phyloP scores from a whole-genome alignment of 805 yeast genomes.

The Saturnispora kantuleensis region DNA sequence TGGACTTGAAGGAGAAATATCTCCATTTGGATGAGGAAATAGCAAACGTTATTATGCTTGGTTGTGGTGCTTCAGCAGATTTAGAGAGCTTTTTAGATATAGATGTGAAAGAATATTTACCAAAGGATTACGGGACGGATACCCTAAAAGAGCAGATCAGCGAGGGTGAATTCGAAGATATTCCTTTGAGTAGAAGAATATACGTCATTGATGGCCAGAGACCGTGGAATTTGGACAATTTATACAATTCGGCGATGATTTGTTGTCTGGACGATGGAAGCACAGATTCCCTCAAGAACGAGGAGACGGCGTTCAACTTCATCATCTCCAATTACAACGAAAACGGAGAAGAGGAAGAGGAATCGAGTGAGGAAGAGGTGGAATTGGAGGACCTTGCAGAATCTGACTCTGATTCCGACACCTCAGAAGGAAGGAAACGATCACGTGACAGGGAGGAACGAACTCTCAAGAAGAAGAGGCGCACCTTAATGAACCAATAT shows the following conservation, averaged over 20 bases:
- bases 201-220: conserved; percentile 87
- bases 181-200: conserved; percentile 43
- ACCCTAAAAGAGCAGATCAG: conserved; percentile 1
- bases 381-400: conserved; percentile 24
- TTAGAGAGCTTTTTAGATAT: conserved; percentile 64
- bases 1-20: conserved; percentile 62
- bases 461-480: conserved; percentile 31
- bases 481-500: conserved; percentile 31
- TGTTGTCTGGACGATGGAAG: conserved; percentile 86
- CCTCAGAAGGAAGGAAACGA: conserved; percentile 12
- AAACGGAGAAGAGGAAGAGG: conserved; percentile 30
- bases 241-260: conserved; percentile 73
- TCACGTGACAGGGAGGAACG: conserved; percentile 7
- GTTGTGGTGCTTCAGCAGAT: conserved; percentile 92
- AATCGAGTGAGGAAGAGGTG: conserved; percentile 25
- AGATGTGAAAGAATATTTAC: conserved; percentile 42
- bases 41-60: conserved; percentile 65
- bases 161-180: conserved; percentile 4
- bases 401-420: conserved; percentile 22
- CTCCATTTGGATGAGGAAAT: conserved; percentile 61
- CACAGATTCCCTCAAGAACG: conserved; percentile 45
- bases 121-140: conserved; percentile 17
- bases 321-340: conserved; percentile 34
- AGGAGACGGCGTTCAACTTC: conserved; percentile 51
- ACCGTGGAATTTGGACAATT: conserved; percentile 93